phyloP scores from a whole-genome alignment of 2,329 filamentous ascomycete genomes.

The Stenocarpella maydis region DNA sequence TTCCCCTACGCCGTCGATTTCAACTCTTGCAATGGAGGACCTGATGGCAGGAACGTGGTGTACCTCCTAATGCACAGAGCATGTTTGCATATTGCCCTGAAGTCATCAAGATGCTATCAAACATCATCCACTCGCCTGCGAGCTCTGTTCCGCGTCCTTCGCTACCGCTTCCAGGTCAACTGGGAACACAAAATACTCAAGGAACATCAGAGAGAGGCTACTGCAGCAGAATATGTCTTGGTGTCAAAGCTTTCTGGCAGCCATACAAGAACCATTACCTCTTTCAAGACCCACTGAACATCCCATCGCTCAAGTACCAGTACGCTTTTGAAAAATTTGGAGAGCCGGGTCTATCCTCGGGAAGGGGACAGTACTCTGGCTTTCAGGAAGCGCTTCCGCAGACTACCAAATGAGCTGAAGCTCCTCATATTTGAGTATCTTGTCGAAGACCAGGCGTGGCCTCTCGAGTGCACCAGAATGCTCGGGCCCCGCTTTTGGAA shows the following conservation, averaged over 20 bases:
- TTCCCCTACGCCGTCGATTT: not conserved
- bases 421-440: not conserved
- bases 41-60: slow-evolving; percentile 6
- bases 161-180: not conserved
- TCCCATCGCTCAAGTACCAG: not conserved
- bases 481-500: not conserved
- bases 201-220: slow-evolving; percentile 4
- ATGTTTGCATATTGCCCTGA: not conserved
- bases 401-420: not conserved
- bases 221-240: not conserved
- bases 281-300: not conserved
- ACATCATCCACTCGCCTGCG: not conserved
- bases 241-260: not conserved
- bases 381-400: not conserved
- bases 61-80: not conserved
- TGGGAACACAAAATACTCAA: slow-evolving; percentile 7
- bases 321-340: not conserved
- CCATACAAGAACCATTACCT: not conserved
- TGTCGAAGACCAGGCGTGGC: not conserved
- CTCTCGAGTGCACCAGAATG: not conserved
- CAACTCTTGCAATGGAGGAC: not conserved
- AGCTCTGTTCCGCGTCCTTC: not conserved
- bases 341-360: not conserved
- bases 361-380: no score
- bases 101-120: not conserved